These are phyloP conservation scores for Tetrapyrgos nigripes DNA, from an alignment of 1,284 basidiomycete genomes.

Conservation along the genomic window DNA sequence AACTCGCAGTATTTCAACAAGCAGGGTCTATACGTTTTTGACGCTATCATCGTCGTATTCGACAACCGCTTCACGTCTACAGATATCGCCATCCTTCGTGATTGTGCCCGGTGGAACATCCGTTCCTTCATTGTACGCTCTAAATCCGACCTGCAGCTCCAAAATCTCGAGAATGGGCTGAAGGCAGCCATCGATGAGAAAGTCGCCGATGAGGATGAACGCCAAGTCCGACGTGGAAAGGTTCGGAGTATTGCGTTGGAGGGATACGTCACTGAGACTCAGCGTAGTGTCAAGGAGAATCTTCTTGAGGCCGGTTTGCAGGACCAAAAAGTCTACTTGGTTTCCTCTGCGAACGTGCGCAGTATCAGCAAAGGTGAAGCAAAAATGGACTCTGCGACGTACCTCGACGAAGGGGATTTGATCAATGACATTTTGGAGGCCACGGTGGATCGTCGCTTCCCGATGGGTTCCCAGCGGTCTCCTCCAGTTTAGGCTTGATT, in stretches of 20 bases:
- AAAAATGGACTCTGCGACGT: constrained; percentile 7
- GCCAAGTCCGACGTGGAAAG: background rate
- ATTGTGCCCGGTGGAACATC: constrained; percentile 36
- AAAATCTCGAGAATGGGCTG: constrained; percentile 36
- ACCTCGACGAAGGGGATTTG: constrained; percentile 9
- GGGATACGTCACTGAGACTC: constrained; percentile 34
- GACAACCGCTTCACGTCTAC: constrained; percentile 24
- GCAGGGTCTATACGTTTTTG: constrained; percentile 44
- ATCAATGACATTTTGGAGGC: constrained; percentile 10
- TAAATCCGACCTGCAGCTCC: constrained; percentile 42
- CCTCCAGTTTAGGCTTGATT: too few relatives aligned
- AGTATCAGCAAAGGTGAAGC: constrained; percentile 6
- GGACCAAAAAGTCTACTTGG: constrained; percentile 37
- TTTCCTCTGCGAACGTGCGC: constrained; percentile 24
- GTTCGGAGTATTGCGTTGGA: constrained; percentile 16
- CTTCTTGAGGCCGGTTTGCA: constrained; percentile 30
- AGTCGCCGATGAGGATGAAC: constrained; percentile 6
- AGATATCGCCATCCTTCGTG: constrained; percentile 26
- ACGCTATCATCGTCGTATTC: constrained; percentile 35
- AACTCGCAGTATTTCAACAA: constrained; percentile 43
- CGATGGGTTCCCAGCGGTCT: too few relatives aligned
- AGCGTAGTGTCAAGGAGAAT: constrained; percentile 34
- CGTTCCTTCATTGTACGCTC: constrained; percentile 43
- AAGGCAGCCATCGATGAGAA: constrained; percentile 30
- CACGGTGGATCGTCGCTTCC: too few relatives aligned